Evolutionary conservation across 176 grass and related monocot species (phyloP).

Genomic region (Calamus simplicifolius): DNA sequence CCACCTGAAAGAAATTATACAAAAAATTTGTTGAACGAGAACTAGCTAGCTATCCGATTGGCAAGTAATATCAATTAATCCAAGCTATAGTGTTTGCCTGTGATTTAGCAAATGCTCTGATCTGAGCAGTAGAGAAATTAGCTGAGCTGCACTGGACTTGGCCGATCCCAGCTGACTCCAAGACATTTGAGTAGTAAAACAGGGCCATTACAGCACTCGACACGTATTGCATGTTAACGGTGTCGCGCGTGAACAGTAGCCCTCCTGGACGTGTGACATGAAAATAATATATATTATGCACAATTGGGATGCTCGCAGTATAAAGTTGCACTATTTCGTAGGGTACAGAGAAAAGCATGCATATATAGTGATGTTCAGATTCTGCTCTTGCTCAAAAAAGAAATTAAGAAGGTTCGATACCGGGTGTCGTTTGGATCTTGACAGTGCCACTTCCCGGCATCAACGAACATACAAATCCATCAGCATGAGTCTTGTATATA

Average conservation of each 20-base stretch:
- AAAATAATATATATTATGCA: too few species aligned
- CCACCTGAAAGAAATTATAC: constrained; percentile 19
- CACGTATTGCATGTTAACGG: constrained; percentile 45
- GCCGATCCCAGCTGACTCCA: constrained; percentile 3
- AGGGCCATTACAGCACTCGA: constrained; percentile 22
- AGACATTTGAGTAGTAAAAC: constrained; percentile 37
- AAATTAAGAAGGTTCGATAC: neutral
- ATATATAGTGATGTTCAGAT: too few species aligned
- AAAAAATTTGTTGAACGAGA: too few species aligned
- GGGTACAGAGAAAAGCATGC: too few species aligned
- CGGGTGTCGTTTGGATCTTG: constrained; percentile 41
- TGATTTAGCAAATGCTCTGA: constrained; percentile 40
- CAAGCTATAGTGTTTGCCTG: constrained; percentile 24
- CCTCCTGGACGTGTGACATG: constrained; percentile 3
- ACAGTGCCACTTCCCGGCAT: constrained; percentile 48
- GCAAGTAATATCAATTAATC: too few species aligned
- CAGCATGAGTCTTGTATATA: constrained; percentile 38
- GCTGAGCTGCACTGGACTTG: constrained; percentile 35
- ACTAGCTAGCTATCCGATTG: too few species aligned
- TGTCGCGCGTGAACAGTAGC: constrained; percentile 41
- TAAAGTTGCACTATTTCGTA: neutral
- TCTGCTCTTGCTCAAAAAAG: too few species aligned
- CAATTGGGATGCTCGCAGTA: too few species aligned
- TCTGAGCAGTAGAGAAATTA: constrained; percentile 38
- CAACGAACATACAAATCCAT: constrained; percentile 43